Percentiles rank a stretch among this genome's conserved stretches.
Evolutionary conservation across 306 rosid genomes (phyloP).

Genomic region (Abrus pulchellus): DNA sequence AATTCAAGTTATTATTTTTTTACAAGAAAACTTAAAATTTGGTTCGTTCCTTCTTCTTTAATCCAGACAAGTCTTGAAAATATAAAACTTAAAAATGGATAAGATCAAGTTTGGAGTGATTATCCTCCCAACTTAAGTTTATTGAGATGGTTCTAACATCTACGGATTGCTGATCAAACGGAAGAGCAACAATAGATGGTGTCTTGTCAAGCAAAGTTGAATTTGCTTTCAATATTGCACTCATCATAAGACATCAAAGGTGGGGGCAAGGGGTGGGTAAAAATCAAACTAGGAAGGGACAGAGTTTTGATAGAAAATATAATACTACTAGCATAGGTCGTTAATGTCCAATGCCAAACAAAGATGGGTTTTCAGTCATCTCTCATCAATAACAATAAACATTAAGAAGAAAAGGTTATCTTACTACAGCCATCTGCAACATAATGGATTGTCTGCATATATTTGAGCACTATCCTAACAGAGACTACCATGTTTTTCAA

Average conservation of each 20-base stretch:
- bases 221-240: conserved; percentile 69
- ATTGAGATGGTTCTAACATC: conserved; percentile 61
- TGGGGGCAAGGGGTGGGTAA: not conserved
- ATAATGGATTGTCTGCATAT: too few species aligned
- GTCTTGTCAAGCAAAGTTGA: conserved; percentile 70
- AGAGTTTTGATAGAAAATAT: too few species aligned
- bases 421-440: too few species aligned
- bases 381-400: too few species aligned
- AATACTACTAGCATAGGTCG: too few species aligned
- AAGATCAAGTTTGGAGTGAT: conserved; percentile 16
- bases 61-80: not conserved
- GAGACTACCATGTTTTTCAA: too few species aligned
- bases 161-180: conserved; percentile 62
- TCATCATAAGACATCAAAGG: conserved; percentile 30
- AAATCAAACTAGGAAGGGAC: too few species aligned
- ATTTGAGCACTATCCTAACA: too few species aligned
- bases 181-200: conserved; percentile 60
- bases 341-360: too few species aligned
- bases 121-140: conserved; percentile 62
- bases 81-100: not conserved
- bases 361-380: too few species aligned
- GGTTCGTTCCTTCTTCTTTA: not conserved
- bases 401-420: too few species aligned
- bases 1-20: not conserved
- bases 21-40: not conserved